Base-by-base conservation (phyloP, 2,329 filamentous ascomycete species). In the Arthrobotrys conoides region DNA sequence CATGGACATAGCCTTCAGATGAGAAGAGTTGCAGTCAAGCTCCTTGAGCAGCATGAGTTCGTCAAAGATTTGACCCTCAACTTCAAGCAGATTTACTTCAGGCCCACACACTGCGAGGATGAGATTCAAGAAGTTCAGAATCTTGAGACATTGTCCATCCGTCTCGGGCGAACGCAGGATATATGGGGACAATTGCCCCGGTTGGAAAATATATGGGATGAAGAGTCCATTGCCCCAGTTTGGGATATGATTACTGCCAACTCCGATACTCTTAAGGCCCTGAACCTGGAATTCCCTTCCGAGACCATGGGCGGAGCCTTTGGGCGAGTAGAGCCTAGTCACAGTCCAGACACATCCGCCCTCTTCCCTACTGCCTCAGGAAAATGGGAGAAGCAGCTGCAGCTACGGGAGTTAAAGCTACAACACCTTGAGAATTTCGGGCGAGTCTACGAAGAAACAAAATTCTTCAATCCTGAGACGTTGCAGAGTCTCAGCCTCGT, bases 21-120 rank as follows among this genome's bases (percentile, higher is more conserved):
- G 57, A 30, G 57, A 12, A 10, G 22, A 18, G 9, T 6, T 41
- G n/a, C 57, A 10, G 12, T n/a, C 10, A 44, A n/a, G n/a, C 33
- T 61, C 8, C 57, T 61, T 20, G 18, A 22, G 33, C 9, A n/a
- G 12, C 36, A 27, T 20, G 6, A 44, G 2, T 24, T 8, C 12
- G 41, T 61, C 18, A 61, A 10, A 6, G 57, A 61, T 10, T 61
- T 61, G 36, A 24, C 57, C 57, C 33, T 61, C n/a, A 44, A 24
- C 20, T 61, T 61, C 57, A 61, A 44, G 20, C 57, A 61, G 36
- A 8, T n/a, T 4, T 44, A 24, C 20, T 61, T 61, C 20, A 10
- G n/a, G 5, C 57, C 57, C 4, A 24, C 3, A 3, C 18, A 61
- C 10, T 61, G 57, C 12, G 9, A 27, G 20, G 14, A n/a, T 5